Evolutionary conservation across 805 yeast species (phyloP).

Genomic region (Candida vartiovaarae): DNA sequence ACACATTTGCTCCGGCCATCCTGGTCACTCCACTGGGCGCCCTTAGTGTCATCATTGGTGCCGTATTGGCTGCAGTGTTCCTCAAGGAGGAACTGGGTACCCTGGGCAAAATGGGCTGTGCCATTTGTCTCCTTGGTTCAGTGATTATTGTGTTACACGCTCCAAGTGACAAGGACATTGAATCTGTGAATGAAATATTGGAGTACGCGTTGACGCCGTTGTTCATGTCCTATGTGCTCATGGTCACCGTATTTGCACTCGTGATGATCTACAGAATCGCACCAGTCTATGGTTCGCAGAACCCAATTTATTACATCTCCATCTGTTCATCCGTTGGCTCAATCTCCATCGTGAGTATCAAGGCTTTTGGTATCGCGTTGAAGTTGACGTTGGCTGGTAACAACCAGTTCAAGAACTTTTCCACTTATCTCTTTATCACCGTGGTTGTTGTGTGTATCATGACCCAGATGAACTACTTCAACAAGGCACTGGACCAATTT

Average conservation of each 20-base stretch:
- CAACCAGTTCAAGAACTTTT: conserved; percentile 79
- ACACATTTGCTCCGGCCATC: conserved; percentile 92
- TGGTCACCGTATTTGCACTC: conserved; percentile 60
- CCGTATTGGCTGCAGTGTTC: conserved; percentile 80
- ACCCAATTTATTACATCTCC: conserved; percentile 85
- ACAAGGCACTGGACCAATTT: conserved; percentile 88
- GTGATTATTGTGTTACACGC: conserved; percentile 87
- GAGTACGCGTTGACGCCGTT: conserved; percentile 73
- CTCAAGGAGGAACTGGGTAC: conserved; percentile 82
- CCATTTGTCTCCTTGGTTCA: conserved; percentile 81
- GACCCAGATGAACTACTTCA: conserved; percentile 91
- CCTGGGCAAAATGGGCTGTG: conserved; percentile 88
- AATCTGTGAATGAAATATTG: conserved; percentile 83
- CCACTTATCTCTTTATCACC: conserved; percentile 73
- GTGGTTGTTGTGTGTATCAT: conserved; percentile 77
- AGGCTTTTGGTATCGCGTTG: conserved; percentile 88
- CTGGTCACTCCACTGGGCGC: conserved; percentile 92
- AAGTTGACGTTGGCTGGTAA: conserved; percentile 78
- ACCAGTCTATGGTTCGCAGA: conserved; percentile 69
- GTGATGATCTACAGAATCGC: conserved; percentile 81
- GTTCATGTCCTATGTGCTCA: conserved; percentile 56
- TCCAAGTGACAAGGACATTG: conserved; percentile 86
- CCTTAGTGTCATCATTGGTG: conserved; percentile 83
- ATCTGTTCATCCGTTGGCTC: conserved; percentile 90
- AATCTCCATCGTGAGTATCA: conserved; percentile 83